These are phyloP conservation scores for Syzygium oleosum DNA, from an alignment of 345 rosid species.

Conservation along the genomic window DNA sequence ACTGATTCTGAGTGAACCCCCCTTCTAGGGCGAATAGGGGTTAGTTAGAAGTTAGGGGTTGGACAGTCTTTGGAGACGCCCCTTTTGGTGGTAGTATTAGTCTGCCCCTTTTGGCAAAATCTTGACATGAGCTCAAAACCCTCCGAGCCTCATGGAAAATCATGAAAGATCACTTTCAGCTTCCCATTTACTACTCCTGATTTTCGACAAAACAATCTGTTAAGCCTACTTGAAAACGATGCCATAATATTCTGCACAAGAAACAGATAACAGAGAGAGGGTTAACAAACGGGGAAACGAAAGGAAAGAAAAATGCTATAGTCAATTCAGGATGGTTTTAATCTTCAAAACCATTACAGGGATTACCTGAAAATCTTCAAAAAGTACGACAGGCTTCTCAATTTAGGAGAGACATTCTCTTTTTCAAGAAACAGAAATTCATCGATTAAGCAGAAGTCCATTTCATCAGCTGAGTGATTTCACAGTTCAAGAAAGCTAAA, in stretches of 20 bases:
- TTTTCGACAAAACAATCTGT: conserved; percentile 14
- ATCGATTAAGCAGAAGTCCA: too few relatives aligned
- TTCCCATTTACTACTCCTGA: conserved; percentile 1
- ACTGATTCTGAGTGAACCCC: too few relatives aligned
- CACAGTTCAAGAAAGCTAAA: too few relatives aligned
- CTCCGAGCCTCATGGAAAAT: conserved; percentile 43
- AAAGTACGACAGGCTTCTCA: not conserved
- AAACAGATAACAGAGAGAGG: not conserved
- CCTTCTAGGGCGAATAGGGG: too few relatives aligned
- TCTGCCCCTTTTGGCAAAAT: too few relatives aligned
- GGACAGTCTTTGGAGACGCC: too few relatives aligned
- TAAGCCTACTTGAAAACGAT: too few relatives aligned
- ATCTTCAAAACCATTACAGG: not conserved
- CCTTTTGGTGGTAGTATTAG: too few relatives aligned
- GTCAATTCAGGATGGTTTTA: not conserved
- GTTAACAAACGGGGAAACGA: not conserved
- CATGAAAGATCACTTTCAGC: conserved; percentile 33
- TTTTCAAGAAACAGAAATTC: too few relatives aligned
- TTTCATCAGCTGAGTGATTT: too few relatives aligned
- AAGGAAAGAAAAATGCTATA: not conserved
- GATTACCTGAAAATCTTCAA: not conserved
- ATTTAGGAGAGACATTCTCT: too few relatives aligned
- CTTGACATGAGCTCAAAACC: conserved; percentile 49
- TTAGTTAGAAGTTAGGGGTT: too few relatives aligned
- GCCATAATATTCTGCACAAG: conserved; percentile 21